phyloP scores from a whole-genome alignment of 1,284 basidiomycete species.

The Ustilago curta region DNA sequence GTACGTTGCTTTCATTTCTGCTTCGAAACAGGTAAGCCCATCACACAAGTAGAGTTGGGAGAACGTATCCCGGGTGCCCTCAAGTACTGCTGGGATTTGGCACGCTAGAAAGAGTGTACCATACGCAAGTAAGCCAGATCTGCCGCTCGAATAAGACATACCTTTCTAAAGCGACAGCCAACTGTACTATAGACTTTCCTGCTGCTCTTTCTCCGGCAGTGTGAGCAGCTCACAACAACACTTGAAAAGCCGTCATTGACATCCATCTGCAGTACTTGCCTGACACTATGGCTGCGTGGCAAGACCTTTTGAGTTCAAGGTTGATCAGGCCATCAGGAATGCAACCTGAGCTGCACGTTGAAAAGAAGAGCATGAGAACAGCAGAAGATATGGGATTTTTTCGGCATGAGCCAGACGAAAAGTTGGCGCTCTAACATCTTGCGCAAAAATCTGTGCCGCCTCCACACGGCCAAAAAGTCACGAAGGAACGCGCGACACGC shows the following conservation, averaged over 20 bases:
- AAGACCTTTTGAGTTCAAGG: not conserved
- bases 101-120: constrained; percentile 9
- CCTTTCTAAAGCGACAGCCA: not conserved
- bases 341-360: too few relatives aligned
- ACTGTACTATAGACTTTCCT: constrained; percentile 23
- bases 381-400: not conserved
- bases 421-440: not conserved
- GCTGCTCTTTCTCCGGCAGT: not conserved
- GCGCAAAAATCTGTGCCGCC: not conserved
- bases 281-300: not conserved
- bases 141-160: not conserved
- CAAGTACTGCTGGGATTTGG: constrained; percentile 52
- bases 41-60: constrained; percentile 30
- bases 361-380: not conserved
- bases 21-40: constrained; percentile 35
- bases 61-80: constrained; percentile 53
- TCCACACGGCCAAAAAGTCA: constrained; percentile 12
- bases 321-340: not conserved
- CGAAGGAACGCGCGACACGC: constrained; percentile 12
- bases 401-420: not conserved
- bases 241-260: not conserved
- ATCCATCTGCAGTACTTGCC: too few relatives aligned
- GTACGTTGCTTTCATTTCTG: not conserved
- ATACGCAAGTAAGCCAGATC: too few relatives aligned
- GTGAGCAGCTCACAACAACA: not conserved